Evolutionary conservation across 345 rosid genomes (phyloP), one percentile per base, ranked within the genome.

Genomic region (Carallia brachiata): DNA sequence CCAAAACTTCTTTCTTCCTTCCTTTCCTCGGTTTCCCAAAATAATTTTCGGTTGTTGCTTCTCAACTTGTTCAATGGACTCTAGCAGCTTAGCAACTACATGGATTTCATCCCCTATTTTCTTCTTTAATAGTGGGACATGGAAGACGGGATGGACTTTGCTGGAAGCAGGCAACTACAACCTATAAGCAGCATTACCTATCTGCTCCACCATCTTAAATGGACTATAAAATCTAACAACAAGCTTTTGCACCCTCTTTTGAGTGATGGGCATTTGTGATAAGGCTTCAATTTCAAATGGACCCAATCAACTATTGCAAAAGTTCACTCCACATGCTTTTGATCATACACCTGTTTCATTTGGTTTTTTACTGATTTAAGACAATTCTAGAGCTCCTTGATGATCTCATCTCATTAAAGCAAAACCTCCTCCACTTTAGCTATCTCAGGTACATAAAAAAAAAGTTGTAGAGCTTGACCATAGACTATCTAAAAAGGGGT

Each of bases 381-480:
- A 1, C 23, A 4, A 0, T 12, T 0, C 1, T 4, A 3, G 2
- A 69, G 4, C 3, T 59, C 7, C 0, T 1, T 7, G 7, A 69
- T 2, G 5, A 60, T 17, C 1, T 32, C 37, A 16, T 36, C 39
- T 2, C 18, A 3, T 0, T 53, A 13, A 0, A 4, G 0, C 1
- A 70, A 5, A 0, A 5, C 15, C 0, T 12, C 1, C 1, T 36
- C 18, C 6, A 36, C 48, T 7, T 7, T 9, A 1, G 10, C 0
- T 13, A 3, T 6, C 0, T 15, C 55, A 0, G 18, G 31, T 0
- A 63, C 3, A 54, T 63, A 30, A 0, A 12, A 13, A 5, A n/a
- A 1, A 1, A n/a, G 1, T 0, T 36, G 36, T 0, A 48, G 63
- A 5, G 40, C 17, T n/a, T 23, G 6, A 0, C 63, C 56, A 55